Evolutionary conservation across 306 rosid species (phyloP).

Genomic region (Amphicarpaea edgeworthii): DNA sequence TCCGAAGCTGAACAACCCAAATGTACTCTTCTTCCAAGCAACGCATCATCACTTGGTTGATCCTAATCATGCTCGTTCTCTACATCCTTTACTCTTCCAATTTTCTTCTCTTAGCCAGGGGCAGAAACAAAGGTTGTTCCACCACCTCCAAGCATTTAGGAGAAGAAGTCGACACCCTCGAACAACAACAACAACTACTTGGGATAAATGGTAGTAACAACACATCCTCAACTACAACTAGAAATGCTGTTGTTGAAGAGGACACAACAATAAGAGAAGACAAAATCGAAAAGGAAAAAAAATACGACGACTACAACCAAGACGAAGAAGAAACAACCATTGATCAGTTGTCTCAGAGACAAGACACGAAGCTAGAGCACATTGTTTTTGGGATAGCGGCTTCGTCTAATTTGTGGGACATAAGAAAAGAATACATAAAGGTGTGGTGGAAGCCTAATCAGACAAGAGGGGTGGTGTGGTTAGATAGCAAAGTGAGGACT

Average conservation of each 20-base stretch:
- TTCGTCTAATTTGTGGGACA: conserved; percentile 68
- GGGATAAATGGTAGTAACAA: conserved; percentile 31
- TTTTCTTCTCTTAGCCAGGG: conserved; percentile 53
- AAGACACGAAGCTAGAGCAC: conserved; percentile 64
- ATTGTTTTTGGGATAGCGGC: conserved; percentile 81
- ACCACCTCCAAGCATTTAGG: conserved; percentile 9
- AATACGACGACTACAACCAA: not conserved
- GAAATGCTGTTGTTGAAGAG: not conserved
- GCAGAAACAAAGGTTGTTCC: conserved; percentile 51
- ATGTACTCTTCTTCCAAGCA: conserved; percentile 33
- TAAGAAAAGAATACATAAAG: conserved; percentile 78
- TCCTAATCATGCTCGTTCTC: conserved; percentile 50
- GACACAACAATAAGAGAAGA: not conserved
- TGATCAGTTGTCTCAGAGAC: conserved; percentile 32
- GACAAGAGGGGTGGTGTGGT: conserved; percentile 87
- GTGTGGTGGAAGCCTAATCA: conserved; percentile 79
- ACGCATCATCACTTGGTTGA: conserved; percentile 58
- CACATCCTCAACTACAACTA: not conserved
- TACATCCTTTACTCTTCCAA: conserved; percentile 65
- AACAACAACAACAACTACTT: conserved; percentile 45
- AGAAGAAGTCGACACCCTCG: conserved; percentile 18
- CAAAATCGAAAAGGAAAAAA: not conserved
- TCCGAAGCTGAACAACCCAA: conserved; percentile 27
- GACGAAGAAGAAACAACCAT: conserved; percentile 5
- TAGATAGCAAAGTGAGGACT: conserved; percentile 39